Percentiles rank a stretch among this genome's conserved stretches.
These are phyloP conservation scores for Colletotrichum plurivorum DNA, from an alignment of 2,329 filamentous ascomycete species.

Conservation along the genomic window DNA sequence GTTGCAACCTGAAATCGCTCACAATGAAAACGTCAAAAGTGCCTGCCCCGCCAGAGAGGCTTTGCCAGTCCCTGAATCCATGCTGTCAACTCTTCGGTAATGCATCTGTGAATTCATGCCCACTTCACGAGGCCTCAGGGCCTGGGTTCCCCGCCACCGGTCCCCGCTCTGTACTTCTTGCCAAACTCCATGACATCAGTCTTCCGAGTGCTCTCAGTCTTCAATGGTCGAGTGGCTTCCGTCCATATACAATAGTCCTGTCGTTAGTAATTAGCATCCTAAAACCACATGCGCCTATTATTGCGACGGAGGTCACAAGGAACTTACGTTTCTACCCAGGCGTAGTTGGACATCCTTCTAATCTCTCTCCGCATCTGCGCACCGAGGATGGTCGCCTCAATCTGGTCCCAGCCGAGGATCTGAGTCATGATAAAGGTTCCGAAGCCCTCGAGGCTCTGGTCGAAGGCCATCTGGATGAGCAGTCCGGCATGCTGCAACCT, in stretches of 20 bases:
- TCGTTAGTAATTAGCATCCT: neutral
- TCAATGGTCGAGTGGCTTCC: neutral
- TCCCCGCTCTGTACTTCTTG: too few species aligned
- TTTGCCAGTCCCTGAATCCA: too few species aligned
- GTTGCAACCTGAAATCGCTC: too few species aligned
- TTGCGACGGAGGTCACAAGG: neutral
- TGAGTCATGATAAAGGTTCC: slow-evolving; percentile 47
- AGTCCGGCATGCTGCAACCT: slow-evolving; percentile 35
- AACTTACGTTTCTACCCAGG: slow-evolving; percentile 33
- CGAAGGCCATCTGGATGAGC: slow-evolving; percentile 44
- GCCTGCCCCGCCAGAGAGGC: too few species aligned
- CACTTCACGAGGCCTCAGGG: too few species aligned
- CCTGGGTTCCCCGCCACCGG: too few species aligned
- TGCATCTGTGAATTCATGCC: too few species aligned
- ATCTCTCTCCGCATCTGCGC: slow-evolving; percentile 43
- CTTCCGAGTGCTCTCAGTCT: too few species aligned
- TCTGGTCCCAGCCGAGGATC: slow-evolving; percentile 47
- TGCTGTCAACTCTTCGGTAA: too few species aligned
- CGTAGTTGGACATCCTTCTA: slow-evolving; percentile 27
- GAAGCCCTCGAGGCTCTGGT: slow-evolving; percentile 47
- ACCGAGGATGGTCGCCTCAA: slow-evolving; percentile 44
- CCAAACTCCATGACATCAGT: too few species aligned
- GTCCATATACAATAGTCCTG: slow-evolving; percentile 9
- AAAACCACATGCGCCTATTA: neutral
- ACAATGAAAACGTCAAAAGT: too few species aligned